A percentile compares a stretch with the other conserved stretches of the same genome.
Conservation (phyloP, 1,284 basidiomycete species). For the Cystobasidium slooffiae region DNA sequence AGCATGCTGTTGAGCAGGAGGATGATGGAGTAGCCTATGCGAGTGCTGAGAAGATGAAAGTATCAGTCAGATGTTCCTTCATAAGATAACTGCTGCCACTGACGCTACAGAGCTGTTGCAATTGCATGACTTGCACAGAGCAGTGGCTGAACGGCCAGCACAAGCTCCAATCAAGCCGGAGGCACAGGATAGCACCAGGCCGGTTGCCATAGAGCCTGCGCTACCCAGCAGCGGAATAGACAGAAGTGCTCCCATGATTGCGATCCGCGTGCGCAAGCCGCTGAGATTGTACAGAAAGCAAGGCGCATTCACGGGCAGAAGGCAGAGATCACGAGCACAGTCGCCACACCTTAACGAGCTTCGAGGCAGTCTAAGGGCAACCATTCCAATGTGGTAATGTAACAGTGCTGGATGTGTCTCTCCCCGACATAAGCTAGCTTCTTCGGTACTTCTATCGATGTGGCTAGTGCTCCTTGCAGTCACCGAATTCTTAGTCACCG, state of each 20-base stretch:
- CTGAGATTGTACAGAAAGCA: not conserved
- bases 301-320: no score
- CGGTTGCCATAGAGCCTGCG: slow-evolving; percentile 73
- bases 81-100: not conserved
- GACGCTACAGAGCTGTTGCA: slow-evolving; percentile 94
- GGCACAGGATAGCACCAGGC: slow-evolving; percentile 58
- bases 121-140: slow-evolving; percentile 98
- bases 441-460: no score
- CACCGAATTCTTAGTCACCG: no score
- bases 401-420: no score
- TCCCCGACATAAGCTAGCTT: no score
- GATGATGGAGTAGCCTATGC: slow-evolving; percentile 95
- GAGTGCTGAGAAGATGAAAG: slow-evolving; percentile 61
- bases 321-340: no score
- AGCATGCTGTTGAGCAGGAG: slow-evolving; percentile 94
- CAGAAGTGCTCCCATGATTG: slow-evolving; percentile 68
- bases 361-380: no score
- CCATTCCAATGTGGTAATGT: no score
- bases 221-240: slow-evolving; percentile 85
- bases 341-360: no score
- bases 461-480: no score
- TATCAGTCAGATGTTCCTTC: not conserved
- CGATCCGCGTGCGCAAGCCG: not conserved
- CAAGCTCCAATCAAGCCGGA: slow-evolving; percentile 57
- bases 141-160: slow-evolving; percentile 70